Percentiles rank a stretch among this genome's conserved stretches.
phyloP scores from a whole-genome alignment of 768 basidiomycete genomes.

The Cubamyces sp. region DNA sequence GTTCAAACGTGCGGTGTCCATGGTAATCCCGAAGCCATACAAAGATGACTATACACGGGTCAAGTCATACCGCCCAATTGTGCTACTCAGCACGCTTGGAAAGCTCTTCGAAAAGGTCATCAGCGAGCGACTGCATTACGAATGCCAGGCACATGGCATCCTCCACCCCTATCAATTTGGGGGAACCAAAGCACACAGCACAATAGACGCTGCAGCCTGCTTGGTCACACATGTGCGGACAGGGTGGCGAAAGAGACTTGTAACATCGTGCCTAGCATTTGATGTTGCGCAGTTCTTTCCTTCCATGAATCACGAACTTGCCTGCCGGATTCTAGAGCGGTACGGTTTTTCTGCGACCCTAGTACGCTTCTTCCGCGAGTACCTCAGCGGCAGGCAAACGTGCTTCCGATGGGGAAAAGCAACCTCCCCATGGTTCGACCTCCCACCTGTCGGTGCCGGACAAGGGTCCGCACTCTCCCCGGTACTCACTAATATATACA shows the following conservation, averaged over 20 bases:
- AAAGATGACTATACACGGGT: conserved; percentile 28
- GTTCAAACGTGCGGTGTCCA: conserved; percentile 23
- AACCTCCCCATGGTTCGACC: conserved; percentile 1
- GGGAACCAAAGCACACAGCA: conserved; percentile 26
- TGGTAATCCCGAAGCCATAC: conserved; percentile 32
- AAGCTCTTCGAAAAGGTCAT: conserved; percentile 32
- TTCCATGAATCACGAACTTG: conserved; percentile 22
- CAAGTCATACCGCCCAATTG: conserved; percentile 34
- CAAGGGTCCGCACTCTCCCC: conserved; percentile 28
- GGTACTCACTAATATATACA: conserved; percentile 20
- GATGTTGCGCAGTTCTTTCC: conserved; percentile 30
- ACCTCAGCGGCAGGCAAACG: conserved; percentile 15
- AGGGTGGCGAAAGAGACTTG: conserved; percentile 6
- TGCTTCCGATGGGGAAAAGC: conserved; percentile 16
- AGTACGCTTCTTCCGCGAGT: conserved; percentile 19
- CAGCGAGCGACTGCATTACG: conserved; percentile 24
- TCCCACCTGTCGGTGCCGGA: conserved; percentile 10
- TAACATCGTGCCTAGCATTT: conserved; percentile 22
- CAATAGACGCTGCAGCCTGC: conserved; percentile 23
- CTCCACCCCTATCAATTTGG: conserved; percentile 30
- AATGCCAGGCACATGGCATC: conserved; percentile 20
- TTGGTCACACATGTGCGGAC: conserved; percentile 22
- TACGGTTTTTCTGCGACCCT: conserved; percentile 20
- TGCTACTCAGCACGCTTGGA: conserved; percentile 29
- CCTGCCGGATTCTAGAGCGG: conserved; percentile 9